Conservation (phyloP, 495 filamentous ascomycete species). For the Apiosordaria backusii region DNA sequence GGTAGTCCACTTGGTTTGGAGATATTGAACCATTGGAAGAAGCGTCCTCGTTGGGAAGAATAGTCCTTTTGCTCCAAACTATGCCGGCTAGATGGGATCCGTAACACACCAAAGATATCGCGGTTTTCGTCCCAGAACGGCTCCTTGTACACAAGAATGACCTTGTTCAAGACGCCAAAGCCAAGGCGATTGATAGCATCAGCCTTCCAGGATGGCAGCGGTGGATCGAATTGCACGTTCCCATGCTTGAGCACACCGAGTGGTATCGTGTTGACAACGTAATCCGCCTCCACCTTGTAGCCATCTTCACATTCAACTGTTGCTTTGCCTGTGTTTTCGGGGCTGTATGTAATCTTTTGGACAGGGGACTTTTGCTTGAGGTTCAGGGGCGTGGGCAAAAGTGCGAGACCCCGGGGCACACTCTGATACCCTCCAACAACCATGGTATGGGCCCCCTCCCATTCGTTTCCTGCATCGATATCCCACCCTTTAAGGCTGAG, state of each 20-base stretch:
- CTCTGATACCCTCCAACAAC: conserved; percentile 91
- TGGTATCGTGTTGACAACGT: conserved; percentile 81
- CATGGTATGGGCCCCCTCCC: conserved; percentile 89
- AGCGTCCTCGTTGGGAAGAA: conserved; percentile 63
- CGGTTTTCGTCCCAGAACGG: conserved; percentile 89
- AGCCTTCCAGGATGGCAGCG: conserved; percentile 79
- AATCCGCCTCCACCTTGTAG: conserved; percentile 71
- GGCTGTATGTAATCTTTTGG: conserved; percentile 62
- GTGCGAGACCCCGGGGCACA: conserved; percentile 76
- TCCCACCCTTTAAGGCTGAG: conserved; percentile 93
- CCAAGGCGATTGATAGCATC: conserved; percentile 83
- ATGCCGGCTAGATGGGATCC: conserved; percentile 56
- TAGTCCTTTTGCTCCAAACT: conserved; percentile 54
- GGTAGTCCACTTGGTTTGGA: conserved; percentile 84
- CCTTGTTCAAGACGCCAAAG: conserved; percentile 93
- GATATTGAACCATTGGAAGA: conserved; percentile 97
- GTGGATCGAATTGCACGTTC: conserved; percentile 71
- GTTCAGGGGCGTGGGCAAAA: conserved; percentile 72
- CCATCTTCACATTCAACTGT: conserved; percentile 78
- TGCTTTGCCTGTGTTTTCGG: conserved; percentile 41
- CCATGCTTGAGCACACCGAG: conserved; percentile 83
- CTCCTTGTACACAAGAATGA: conserved; percentile 83
- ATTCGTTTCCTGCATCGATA: conserved; percentile 95
- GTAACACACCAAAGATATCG: conserved; percentile 91
- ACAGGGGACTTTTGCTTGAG: conserved; percentile 69